Conservation (phyloP, 2,329 filamentous ascomycete genomes). For the Botryotinia calthae region DNA sequence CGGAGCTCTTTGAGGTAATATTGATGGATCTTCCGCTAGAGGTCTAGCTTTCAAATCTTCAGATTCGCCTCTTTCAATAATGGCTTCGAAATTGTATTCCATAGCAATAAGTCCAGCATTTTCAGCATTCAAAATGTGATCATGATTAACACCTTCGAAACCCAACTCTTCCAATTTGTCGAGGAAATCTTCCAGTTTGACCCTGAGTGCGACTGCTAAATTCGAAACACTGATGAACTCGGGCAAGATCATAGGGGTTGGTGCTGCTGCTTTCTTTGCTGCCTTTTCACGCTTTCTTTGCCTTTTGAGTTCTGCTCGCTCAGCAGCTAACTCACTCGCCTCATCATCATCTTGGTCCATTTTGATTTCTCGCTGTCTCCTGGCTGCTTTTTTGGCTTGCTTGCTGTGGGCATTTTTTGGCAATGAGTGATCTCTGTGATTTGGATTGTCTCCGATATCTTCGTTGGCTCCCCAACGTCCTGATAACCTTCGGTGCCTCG, state of each 20-base stretch:
- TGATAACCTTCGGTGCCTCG: slow-evolving; percentile 12
- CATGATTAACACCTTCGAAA: slow-evolving; percentile 78
- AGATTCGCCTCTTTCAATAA: slow-evolving; percentile 63
- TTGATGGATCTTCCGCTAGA: slow-evolving; percentile 62
- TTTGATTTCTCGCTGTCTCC: slow-evolving; percentile 32
- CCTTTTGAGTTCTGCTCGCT: slow-evolving; percentile 45
- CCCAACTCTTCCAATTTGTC: slow-evolving; percentile 77
- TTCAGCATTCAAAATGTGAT: slow-evolving; percentile 86
- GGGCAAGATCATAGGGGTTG: slow-evolving; percentile 71
- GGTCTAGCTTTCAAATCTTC: slow-evolving; percentile 72
- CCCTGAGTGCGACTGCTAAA: slow-evolving; percentile 70
- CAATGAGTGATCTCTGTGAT: slow-evolving; percentile 2
- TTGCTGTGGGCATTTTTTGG: slow-evolving; percentile 31
- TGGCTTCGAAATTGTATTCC: slow-evolving; percentile 89
- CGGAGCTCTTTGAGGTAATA: slow-evolving; percentile 73
- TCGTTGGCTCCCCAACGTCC: slow-evolving; percentile 18
- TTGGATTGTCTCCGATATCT: background rate
- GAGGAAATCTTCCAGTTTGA: slow-evolving; percentile 70
- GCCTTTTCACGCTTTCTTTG: slow-evolving; percentile 42
- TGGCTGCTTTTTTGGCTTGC: slow-evolving; percentile 34
- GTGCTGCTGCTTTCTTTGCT: slow-evolving; percentile 44
- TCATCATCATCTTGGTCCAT: slow-evolving; percentile 35
- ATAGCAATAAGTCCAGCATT: slow-evolving; percentile 85
- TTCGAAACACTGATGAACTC: slow-evolving; percentile 90
- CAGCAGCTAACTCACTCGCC: slow-evolving; percentile 34